Percentiles rank a stretch among this genome's conserved stretches.
phyloP scores from a whole-genome alignment of 1,139 yeast species.

The Yamadazyma triangularis region DNA sequence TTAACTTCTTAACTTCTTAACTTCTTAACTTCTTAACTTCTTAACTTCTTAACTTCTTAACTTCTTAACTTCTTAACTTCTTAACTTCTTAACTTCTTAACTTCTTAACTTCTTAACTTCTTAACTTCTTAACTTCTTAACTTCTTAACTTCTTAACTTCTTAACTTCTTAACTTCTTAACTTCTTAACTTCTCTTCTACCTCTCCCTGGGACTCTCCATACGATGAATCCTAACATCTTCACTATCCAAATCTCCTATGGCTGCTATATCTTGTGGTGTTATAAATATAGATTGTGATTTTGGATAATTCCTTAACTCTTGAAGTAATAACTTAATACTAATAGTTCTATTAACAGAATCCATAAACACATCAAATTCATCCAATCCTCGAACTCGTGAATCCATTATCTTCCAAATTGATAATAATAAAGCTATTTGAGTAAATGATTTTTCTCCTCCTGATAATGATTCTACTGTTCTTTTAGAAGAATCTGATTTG shows the following conservation, averaged over 20 bases:
- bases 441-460: constrained; percentile 98
- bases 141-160: no score
- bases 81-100: no score
- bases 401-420: constrained; percentile 93
- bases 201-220: constrained; percentile 52
- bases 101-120: no score
- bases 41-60: no score
- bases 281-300: constrained; percentile 84
- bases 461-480: constrained; percentile 80
- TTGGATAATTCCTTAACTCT: constrained; percentile 56
- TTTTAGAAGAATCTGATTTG: constrained; percentile 49
- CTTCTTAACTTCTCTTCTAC: no score
- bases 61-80: no score
- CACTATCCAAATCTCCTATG: constrained; percentile 59
- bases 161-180: no score
- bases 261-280: constrained; percentile 92
- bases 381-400: constrained; percentile 86
- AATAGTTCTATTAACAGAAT: constrained; percentile 79
- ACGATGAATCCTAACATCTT: constrained; percentile 66
- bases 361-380: constrained; percentile 98
- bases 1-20: no score
- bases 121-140: no score
- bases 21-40: no score
- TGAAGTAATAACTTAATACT: constrained; percentile 73
- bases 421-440: constrained; percentile 79